Evolutionary conservation across 2,329 filamentous ascomycete species (phyloP).

Genomic region (Simplicillium aogashimaense): DNA sequence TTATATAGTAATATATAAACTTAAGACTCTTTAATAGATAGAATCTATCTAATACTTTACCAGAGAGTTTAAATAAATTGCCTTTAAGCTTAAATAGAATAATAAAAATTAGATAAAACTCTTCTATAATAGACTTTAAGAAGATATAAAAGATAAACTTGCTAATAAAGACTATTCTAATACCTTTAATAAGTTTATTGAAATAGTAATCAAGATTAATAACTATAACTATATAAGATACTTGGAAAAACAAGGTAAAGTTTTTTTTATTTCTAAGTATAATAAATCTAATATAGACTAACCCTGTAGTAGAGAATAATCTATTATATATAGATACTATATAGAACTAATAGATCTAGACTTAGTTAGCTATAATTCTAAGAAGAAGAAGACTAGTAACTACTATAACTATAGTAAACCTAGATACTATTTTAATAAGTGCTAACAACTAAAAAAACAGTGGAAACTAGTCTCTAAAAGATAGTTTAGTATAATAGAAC

Average conservation of each 20-base stretch:
- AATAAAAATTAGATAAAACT: not conserved
- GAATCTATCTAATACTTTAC: not conserved
- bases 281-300: too few relatives aligned
- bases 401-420: not conserved
- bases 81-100: not conserved
- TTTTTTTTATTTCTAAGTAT: too few relatives aligned
- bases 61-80: not conserved
- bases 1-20: not conserved
- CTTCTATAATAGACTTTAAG: constrained; percentile 1
- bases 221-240: not conserved
- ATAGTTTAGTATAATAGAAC: not conserved
- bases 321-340: not conserved
- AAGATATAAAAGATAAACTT: constrained; percentile 3
- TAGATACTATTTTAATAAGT: not conserved
- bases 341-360: not conserved
- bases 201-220: constrained; percentile 1
- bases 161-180: constrained; percentile 1
- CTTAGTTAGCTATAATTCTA: not conserved
- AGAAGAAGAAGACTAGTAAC: not conserved
- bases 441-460: not conserved
- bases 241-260: too few relatives aligned
- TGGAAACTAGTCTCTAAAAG: not conserved
- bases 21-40: not conserved
- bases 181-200: not conserved
- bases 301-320: too few relatives aligned